Percentiles rank a stretch among this genome's conserved stretches.
Evolutionary conservation across 176 grass and related monocot genomes (phyloP).

Genomic region (Musa beccarii): DNA sequence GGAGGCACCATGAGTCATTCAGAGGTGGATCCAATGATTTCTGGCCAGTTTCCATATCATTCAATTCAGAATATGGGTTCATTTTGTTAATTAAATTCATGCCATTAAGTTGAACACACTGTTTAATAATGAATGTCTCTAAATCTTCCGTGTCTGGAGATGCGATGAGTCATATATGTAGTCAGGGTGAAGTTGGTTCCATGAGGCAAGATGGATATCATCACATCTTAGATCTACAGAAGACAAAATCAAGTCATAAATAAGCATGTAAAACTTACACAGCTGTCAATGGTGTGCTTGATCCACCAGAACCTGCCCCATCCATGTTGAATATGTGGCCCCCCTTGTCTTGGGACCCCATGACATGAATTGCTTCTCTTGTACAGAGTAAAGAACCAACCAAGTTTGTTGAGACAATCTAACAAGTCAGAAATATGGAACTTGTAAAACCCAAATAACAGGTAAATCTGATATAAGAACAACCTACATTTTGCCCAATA

Average conservation of each 20-base stretch:
- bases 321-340: constrained; percentile 98
- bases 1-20: background rate
- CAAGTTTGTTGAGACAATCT: constrained; percentile 98
- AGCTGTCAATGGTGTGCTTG: constrained; percentile 95
- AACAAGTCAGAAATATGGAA: constrained; percentile 9
- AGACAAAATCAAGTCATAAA: background rate
- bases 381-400: constrained; percentile 90
- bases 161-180: background rate
- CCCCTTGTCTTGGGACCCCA: constrained; percentile 71
- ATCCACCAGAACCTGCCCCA: constrained; percentile 92
- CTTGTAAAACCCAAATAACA: background rate
- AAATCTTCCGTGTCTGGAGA: background rate
- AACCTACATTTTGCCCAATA: too few relatives aligned
- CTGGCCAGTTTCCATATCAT: too few relatives aligned
- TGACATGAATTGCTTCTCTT: constrained; percentile 86
- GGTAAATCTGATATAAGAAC: background rate
- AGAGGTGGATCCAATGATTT: background rate
- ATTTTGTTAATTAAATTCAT: background rate
- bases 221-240: background rate
- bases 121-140: background rate
- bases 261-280: constrained; percentile 47
- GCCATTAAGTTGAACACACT: background rate
- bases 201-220: background rate
- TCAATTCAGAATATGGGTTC: too few relatives aligned
- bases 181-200: background rate